Evolutionary conservation across 805 yeast genomes (phyloP).

Genomic region (Gaillardinia entomophila): DNA sequence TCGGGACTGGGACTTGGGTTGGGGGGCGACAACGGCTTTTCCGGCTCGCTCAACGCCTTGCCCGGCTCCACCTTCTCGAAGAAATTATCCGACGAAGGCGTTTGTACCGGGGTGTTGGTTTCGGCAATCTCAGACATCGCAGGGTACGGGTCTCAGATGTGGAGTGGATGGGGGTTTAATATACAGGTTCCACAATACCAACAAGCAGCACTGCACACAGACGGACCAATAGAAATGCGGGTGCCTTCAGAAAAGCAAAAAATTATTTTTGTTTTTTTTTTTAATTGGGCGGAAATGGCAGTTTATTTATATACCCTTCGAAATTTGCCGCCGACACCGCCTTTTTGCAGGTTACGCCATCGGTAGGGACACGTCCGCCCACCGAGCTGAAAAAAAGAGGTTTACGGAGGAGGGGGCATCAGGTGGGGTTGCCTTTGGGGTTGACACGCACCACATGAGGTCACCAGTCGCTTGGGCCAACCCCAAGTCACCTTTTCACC

Average conservation of each 20-base stretch:
- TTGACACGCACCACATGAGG: no score
- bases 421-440: no score
- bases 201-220: slow-evolving; percentile 4
- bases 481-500: no score
- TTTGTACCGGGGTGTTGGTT: slow-evolving; percentile 34
- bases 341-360: neutral
- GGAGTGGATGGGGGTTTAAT: neutral
- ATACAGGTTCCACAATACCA: slow-evolving; percentile 1
- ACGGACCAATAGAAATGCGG: slow-evolving; percentile 5
- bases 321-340: neutral
- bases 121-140: slow-evolving; percentile 27
- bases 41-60: slow-evolving; percentile 13
- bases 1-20: slow-evolving; percentile 40
- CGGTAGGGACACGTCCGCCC: slow-evolving; percentile 4
- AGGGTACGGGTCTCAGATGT: slow-evolving; percentile 1
- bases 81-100: slow-evolving; percentile 28
- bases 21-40: slow-evolving; percentile 40
- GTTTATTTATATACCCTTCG: slow-evolving; percentile 4
- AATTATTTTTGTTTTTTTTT: neutral
- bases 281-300: slow-evolving; percentile 3
- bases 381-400: no score
- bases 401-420: no score
- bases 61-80: slow-evolving; percentile 15
- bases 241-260: slow-evolving; percentile 2
- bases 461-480: no score